Percentiles rank a stretch among this genome's conserved stretches.
Conservation (phyloP, 768 basidiomycete species). For the Boletus tylopilopsis region DNA sequence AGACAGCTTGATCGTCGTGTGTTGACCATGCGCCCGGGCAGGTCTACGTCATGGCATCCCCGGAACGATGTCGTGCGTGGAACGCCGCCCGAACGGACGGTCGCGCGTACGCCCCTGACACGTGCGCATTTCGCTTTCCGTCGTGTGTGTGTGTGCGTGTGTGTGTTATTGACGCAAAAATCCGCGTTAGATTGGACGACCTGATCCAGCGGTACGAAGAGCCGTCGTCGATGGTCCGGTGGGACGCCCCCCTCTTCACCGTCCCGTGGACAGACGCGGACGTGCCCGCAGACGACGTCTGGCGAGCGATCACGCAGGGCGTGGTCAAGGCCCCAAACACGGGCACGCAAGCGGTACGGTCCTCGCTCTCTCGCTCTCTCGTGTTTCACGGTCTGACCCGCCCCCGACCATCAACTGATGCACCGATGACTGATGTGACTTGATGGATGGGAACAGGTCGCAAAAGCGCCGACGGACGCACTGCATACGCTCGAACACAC, state of each 20-base stretch:
- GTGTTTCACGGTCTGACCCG: background rate
- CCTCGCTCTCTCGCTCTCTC: background rate
- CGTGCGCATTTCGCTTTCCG: slow-evolving; percentile 41
- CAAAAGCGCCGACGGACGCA: slow-evolving; percentile 85
- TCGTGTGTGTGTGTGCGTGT: no score
- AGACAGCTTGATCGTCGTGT: no score
- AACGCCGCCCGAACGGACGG: slow-evolving; percentile 53
- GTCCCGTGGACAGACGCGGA: slow-evolving; percentile 70
- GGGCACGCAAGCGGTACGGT: slow-evolving; percentile 66
- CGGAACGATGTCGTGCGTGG: slow-evolving; percentile 75
- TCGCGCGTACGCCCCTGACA: slow-evolving; percentile 58
- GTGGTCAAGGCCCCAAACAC: slow-evolving; percentile 84
- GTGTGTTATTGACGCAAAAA: no score
- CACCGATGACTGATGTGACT: no score
- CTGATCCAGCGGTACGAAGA: slow-evolving; percentile 90
- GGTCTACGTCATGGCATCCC: slow-evolving; percentile 73
- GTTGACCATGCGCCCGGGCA: no score
- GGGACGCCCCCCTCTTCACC: slow-evolving; percentile 95
- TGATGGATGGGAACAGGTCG: slow-evolving; percentile 42
- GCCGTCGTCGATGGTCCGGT: slow-evolving; percentile 96
- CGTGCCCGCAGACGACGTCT: slow-evolving; percentile 67
- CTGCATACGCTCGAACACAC: slow-evolving; percentile 82
- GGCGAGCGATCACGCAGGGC: slow-evolving; percentile 76
- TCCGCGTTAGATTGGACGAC: slow-evolving; percentile 17
- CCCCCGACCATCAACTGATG: no score